Evolutionary conservation across 2,329 filamentous ascomycete species (phyloP), one percentile per base, ranked within the genome.

Genomic region (Didymellaceae sp.): DNA sequence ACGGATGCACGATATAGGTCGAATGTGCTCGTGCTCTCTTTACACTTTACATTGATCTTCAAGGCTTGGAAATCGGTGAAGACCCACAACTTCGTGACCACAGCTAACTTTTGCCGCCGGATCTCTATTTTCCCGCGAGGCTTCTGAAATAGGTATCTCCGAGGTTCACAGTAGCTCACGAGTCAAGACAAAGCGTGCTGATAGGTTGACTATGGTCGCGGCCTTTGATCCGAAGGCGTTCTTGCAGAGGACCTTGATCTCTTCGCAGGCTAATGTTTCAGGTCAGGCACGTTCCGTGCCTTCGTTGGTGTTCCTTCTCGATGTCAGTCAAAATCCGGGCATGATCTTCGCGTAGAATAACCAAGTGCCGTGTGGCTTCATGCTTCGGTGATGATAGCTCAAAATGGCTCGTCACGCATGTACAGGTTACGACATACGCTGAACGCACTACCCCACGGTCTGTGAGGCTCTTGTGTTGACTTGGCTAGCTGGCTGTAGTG

Each of bases 301-400:
- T 43, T 35, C 17, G 37, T 20, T 37, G 32, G 25, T 22, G 25
- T 33, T 18, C 18, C 24, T 21, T 41, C 32, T 25, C 21, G 40
- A 31, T 25, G 26, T 26, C 22, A 46, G 37, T 33, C 37, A 18
- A 9, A 10, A 37, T 42, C 26, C 10, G 17, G 42, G 17, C 4
- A 43, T 13, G 48, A 43, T 46, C 38, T 32, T 31, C 42, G 8
- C 16, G 43, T 43, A 32, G 31, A 17, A 32, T 30, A 38, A n/a
- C n/a, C n/a, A 16, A 32, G 39, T 33, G 25, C 32, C 37, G 21
- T 32, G 18, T 14, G 24, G 21, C 42, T 32, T 46, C n/a, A 14
- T 8, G 31, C 24, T 18, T 43, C 37, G 48, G 42, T 38, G 25
- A 46, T 52, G 42, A 52, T 42, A 25, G 31, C 42, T 43, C 25